phyloP scores from a whole-genome alignment of 495 filamentous ascomycete species.

The Trichocladium antarcticum region DNA sequence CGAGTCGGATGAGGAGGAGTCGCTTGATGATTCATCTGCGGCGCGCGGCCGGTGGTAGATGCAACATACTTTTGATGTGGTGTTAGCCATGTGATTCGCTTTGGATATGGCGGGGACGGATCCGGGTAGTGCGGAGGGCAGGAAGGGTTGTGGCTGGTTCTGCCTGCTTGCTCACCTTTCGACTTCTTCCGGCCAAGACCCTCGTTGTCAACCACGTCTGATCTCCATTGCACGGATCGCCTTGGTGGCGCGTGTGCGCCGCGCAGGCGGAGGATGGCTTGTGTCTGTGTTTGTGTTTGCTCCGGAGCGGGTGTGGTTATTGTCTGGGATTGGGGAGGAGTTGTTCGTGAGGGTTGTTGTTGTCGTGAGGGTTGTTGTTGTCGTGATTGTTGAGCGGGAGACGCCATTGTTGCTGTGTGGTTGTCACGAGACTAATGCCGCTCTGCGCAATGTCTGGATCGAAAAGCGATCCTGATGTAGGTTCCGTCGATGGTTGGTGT shows the following conservation, averaged over 20 bases:
- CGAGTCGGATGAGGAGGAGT: conserved; percentile 44
- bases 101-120: too few relatives aligned
- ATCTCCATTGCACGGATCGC: conserved; percentile 74
- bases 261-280: conserved; percentile 38
- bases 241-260: conserved; percentile 29
- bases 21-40: conserved; percentile 77
- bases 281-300: conserved; percentile 19
- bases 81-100: not conserved
- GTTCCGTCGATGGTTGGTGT: too few relatives aligned
- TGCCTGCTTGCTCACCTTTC: conserved; percentile 52
- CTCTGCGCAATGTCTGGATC: too few relatives aligned
- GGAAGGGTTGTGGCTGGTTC: not conserved
- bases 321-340: conserved; percentile 15
- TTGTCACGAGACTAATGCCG: too few relatives aligned
- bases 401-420: conserved; percentile 15
- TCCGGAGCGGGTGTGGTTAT: not conserved
- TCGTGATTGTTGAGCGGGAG: conserved; percentile 1
- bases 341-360: conserved; percentile 10
- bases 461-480: too few relatives aligned
- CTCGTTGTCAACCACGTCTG: conserved; percentile 93
- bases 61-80: conserved; percentile 67
- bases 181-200: conserved; percentile 85
- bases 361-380: conserved; percentile 12
- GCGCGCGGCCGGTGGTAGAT: conserved; percentile 84
- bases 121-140: too few relatives aligned